Conservation (phyloP, 441 rosid species). For the Lepidium campestre region DNA sequence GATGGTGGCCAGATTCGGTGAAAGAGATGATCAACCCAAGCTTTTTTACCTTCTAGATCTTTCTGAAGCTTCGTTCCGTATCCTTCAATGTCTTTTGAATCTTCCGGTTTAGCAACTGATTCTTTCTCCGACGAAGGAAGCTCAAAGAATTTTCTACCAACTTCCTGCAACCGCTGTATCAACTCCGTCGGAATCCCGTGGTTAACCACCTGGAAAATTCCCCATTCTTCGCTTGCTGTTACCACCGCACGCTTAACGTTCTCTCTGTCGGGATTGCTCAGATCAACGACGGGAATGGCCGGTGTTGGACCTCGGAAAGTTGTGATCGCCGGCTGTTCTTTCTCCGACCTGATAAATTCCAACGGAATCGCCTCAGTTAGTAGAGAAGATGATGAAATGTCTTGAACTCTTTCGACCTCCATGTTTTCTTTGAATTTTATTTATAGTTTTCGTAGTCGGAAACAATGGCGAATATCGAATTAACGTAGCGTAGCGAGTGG, state of each 20-base stretch:
- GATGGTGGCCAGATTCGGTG: slow-evolving; percentile 77
- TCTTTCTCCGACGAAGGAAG: slow-evolving; percentile 62
- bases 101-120: slow-evolving; percentile 40
- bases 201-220: slow-evolving; percentile 55
- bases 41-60: slow-evolving; percentile 51
- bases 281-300: slow-evolving; percentile 47
- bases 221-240: slow-evolving; percentile 47
- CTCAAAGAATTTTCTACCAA: slow-evolving; percentile 61
- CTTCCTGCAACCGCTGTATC: slow-evolving; percentile 41
- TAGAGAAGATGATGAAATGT: slow-evolving; percentile 30
- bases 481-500: background rate
- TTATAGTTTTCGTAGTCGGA: background rate
- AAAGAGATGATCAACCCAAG: slow-evolving; percentile 83
- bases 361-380: slow-evolving; percentile 30
- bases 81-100: slow-evolving; percentile 44
- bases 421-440: background rate
- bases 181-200: slow-evolving; percentile 50
- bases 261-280: slow-evolving; percentile 23
- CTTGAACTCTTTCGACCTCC: slow-evolving; percentile 48
- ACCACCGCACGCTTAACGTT: slow-evolving; percentile 22
- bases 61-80: slow-evolving; percentile 58
- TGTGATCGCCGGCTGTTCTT: slow-evolving; percentile 47
- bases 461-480: slow-evolving; percentile 2
- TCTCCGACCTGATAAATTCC: slow-evolving; percentile 46
- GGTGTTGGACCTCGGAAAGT: slow-evolving; percentile 43